These are phyloP conservation scores for Aspergillus arachidicola DNA, from an alignment of 2,329 filamentous ascomycete genomes.

Conservation along the genomic window DNA sequence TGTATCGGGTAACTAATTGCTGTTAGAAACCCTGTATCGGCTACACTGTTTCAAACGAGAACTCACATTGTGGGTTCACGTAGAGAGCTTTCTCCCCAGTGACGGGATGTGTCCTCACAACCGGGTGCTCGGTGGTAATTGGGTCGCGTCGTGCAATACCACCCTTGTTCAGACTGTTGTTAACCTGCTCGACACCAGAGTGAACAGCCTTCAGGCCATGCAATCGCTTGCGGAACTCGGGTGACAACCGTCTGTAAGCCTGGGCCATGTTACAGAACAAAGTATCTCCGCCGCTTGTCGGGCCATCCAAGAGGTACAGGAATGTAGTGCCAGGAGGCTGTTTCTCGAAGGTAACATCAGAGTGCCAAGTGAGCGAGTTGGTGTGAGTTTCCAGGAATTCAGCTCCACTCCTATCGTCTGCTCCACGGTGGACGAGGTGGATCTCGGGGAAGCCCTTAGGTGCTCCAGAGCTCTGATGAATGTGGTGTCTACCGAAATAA, in stretches of 20 bases:
- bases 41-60: neutral
- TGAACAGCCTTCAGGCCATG: conserved; percentile 81
- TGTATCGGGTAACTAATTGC: conserved; percentile 69
- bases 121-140: conserved; percentile 71
- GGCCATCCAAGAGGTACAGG: conserved; percentile 82
- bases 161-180: conserved; percentile 66
- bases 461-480: conserved; percentile 76
- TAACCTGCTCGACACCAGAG: conserved; percentile 79
- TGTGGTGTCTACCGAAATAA: conserved; percentile 81
- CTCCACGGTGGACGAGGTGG: conserved; percentile 76
- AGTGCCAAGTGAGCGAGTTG: conserved; percentile 86
- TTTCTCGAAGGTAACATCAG: conserved; percentile 82
- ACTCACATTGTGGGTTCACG: conserved; percentile 78
- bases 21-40: neutral
- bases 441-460: conserved; percentile 74
- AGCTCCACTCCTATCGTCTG: conserved; percentile 61
- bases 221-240: conserved; percentile 75
- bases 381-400: conserved; percentile 70
- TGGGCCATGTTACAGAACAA: conserved; percentile 77
- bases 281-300: conserved; percentile 79
- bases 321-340: conserved; percentile 92
- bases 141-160: conserved; percentile 76
- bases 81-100: conserved; percentile 84
- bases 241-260: conserved; percentile 79
- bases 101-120: conserved; percentile 78